These are phyloP conservation scores for Apophysomyces variabilis DNA, from an alignment of 371 early-diverging fungal genomes.

Conservation along the genomic window DNA sequence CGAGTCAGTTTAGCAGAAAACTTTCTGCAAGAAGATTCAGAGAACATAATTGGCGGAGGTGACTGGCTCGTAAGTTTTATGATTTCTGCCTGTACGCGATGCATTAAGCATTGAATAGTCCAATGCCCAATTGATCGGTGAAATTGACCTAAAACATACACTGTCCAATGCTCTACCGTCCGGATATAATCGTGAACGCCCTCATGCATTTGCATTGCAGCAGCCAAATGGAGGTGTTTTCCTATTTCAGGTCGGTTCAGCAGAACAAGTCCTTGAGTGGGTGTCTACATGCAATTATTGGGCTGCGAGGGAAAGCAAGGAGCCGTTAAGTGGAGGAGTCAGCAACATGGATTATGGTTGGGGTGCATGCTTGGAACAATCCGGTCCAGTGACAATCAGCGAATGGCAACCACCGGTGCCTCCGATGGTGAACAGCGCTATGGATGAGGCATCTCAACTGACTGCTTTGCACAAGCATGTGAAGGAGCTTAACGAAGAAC, in stretches of 20 bases:
- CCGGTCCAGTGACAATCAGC: slow-evolving; percentile 22
- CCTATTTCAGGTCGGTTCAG: slow-evolving; percentile 79
- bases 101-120: slow-evolving; percentile 23
- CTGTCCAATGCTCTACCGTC: slow-evolving; percentile 82
- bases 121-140: slow-evolving; percentile 52
- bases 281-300: slow-evolving; percentile 88
- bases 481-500: slow-evolving; percentile 33
- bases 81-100: background rate
- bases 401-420: slow-evolving; percentile 48
- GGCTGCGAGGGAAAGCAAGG: slow-evolving; percentile 90
- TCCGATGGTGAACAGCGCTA: slow-evolving; percentile 36
- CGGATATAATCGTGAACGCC: slow-evolving; percentile 80
- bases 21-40: background rate
- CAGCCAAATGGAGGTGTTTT: slow-evolving; percentile 83
- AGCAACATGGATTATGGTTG: slow-evolving; percentile 93
- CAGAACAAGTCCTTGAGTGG: slow-evolving; percentile 81
- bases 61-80: slow-evolving; percentile 31
- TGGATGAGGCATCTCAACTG: slow-evolving; percentile 42
- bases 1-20: slow-evolving; percentile 18
- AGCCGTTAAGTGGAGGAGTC: slow-evolving; percentile 84
- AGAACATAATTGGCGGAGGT: slow-evolving; percentile 25
- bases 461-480: slow-evolving; percentile 38
- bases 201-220: slow-evolving; percentile 85
- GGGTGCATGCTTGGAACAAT: slow-evolving; percentile 64
- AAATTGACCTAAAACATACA: slow-evolving; percentile 80